Conservation (phyloP, 768 basidiomycete species). For the Hypholoma fasciculare region DNA sequence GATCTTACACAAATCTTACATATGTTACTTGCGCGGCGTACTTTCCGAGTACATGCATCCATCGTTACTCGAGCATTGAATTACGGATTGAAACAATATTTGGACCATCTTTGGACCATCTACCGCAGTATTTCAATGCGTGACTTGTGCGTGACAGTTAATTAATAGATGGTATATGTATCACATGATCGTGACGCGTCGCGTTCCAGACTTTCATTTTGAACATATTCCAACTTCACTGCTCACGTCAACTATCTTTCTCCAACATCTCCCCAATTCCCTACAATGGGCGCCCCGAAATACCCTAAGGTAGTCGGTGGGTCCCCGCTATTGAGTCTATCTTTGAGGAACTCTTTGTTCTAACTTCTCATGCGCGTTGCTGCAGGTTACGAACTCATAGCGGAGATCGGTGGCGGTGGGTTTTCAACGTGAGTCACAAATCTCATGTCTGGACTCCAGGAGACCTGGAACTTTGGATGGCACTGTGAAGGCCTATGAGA, state of each 20-base stretch:
- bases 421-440: constrained; percentile 70
- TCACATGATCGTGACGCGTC: not conserved
- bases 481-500: no score
- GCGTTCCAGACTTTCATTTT: not conserved
- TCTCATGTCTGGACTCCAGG: not conserved
- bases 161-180: no score
- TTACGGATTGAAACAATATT: no score
- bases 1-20: no score
- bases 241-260: not conserved
- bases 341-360: not conserved
- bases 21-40: no score
- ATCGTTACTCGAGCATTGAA: no score
- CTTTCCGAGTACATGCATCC: no score
- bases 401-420: constrained; percentile 84
- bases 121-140: no score
- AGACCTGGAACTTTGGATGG: no score
- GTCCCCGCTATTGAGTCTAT: constrained; percentile 7
- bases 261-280: no score
- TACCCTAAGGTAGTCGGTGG: constrained; percentile 44
- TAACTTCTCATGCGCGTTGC: not conserved
- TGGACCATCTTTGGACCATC: no score
- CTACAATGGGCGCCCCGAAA: constrained; percentile 27
- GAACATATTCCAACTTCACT: not conserved
- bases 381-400: constrained; percentile 67
- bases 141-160: no score